Evolutionary conservation across 805 yeast genomes (phyloP).

Genomic region (Candida xyloterini): DNA sequence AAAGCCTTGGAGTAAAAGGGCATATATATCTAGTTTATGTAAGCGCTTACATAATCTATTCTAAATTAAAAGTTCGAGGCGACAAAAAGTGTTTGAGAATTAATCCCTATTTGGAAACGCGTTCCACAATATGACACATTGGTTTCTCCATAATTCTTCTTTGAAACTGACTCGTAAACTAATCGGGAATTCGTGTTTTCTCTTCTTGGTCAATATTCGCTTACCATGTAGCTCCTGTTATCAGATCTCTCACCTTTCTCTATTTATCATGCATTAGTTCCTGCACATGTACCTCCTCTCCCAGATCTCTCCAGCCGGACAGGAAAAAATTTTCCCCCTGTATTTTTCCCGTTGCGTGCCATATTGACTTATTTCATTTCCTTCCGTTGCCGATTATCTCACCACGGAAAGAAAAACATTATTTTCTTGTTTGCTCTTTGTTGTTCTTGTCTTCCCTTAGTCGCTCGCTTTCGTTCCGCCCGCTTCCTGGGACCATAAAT

Average conservation of each 20-base stretch:
- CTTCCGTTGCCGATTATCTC: neutral
- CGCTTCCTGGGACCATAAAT: slow-evolving; percentile 4
- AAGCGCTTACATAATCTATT: neutral
- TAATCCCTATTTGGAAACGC: neutral
- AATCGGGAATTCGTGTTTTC: neutral
- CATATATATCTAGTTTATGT: neutral
- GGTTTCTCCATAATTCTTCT: neutral
- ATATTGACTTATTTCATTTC: slow-evolving; percentile 2
- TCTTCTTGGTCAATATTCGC: neutral
- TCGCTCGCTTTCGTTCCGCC: slow-evolving; percentile 5
- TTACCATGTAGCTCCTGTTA: neutral
- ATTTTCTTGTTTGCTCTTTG: neutral
- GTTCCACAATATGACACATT: slow-evolving; percentile 1
- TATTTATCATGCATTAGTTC: neutral
- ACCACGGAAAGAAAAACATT: slow-evolving; percentile 5
- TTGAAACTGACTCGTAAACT: neutral
- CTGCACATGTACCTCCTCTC: neutral
- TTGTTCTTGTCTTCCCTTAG: slow-evolving; percentile 1
- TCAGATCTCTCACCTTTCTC: neutral
- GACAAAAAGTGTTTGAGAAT: neutral
- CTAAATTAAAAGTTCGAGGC: neutral
- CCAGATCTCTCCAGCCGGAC: neutral
- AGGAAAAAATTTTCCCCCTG: slow-evolving; percentile 2
- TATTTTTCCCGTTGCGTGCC: neutral
- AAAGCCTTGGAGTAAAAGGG: slow-evolving; percentile 14